Percentiles rank a stretch among this genome's conserved stretches.
Evolutionary conservation across 106 monocot species (phyloP).

Genomic region (Narthecium ossifragum): DNA sequence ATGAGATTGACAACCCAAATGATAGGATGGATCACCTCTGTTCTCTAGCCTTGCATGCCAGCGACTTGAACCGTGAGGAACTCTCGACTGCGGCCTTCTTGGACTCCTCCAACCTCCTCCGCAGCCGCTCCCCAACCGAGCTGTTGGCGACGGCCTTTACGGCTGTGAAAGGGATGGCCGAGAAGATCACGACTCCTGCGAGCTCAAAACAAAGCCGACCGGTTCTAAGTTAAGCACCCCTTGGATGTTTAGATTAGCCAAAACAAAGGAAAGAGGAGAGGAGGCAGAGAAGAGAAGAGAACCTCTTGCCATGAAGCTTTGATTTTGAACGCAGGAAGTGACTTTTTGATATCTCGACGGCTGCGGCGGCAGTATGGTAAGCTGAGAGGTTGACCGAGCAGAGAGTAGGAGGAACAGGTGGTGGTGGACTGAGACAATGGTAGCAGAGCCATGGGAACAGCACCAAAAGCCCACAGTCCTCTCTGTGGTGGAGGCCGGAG

Average conservation of each 20-base stretch:
- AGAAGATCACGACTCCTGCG: slow-evolving; percentile 86
- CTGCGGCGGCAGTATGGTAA: no score
- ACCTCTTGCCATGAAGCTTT: slow-evolving; percentile 58
- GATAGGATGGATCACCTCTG: slow-evolving; percentile 35
- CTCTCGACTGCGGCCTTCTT: slow-evolving; percentile 50
- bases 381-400: no score
- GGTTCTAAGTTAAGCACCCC: background rate
- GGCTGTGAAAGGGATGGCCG: slow-evolving; percentile 87
- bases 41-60: slow-evolving; percentile 47
- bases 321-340: no score
- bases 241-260: background rate
- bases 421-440: no score
- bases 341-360: no score
- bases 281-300: background rate
- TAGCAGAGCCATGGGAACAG: no score
- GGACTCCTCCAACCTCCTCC: slow-evolving; percentile 58
- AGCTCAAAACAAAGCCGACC: slow-evolving; percentile 37
- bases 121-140: slow-evolving; percentile 65
- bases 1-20: no score
- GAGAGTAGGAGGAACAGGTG: no score
- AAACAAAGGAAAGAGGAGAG: background rate
- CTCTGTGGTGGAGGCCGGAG: no score
- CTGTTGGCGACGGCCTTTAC: slow-evolving; percentile 94
- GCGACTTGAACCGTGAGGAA: slow-evolving; percentile 32
- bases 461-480: no score